phyloP scores from a whole-genome alignment of 2,329 filamentous ascomycete genomes.

The Alternaria conjuncta region DNA sequence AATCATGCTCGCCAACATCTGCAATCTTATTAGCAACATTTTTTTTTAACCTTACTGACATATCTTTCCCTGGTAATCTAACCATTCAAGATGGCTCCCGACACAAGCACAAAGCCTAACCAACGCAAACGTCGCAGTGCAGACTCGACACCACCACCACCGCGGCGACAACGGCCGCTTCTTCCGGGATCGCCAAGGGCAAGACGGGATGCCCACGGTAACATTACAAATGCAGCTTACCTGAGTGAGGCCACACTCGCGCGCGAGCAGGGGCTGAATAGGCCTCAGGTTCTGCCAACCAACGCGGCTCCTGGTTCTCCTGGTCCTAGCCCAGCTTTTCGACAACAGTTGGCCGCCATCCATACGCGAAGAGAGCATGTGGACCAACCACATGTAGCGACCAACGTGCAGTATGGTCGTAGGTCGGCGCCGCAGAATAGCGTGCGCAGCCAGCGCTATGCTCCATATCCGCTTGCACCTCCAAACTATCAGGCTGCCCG shows the following conservation, averaged over 20 bases:
- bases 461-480: background rate
- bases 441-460: background rate
- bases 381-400: background rate
- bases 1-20: background rate
- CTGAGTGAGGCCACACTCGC: background rate
- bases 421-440: background rate
- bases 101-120: too few species aligned
- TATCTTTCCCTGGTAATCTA: background rate
- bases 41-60: background rate
- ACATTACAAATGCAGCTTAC: background rate
- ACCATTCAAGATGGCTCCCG: background rate
- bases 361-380: background rate
- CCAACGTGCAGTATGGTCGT: background rate
- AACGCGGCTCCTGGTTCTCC: background rate
- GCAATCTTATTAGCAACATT: background rate
- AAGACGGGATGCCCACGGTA: background rate
- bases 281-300: background rate
- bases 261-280: background rate
- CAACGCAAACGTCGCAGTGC: background rate
- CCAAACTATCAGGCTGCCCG: rapidly evolving
- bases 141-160: background rate
- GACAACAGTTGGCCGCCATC: background rate
- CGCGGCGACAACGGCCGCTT: background rate
- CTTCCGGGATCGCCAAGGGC: background rate
- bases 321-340: background rate